These are phyloP conservation scores for Cutaneotrichosporon dermatis DNA, from an alignment of 1,284 basidiomycete genomes.

Conservation along the genomic window DNA sequence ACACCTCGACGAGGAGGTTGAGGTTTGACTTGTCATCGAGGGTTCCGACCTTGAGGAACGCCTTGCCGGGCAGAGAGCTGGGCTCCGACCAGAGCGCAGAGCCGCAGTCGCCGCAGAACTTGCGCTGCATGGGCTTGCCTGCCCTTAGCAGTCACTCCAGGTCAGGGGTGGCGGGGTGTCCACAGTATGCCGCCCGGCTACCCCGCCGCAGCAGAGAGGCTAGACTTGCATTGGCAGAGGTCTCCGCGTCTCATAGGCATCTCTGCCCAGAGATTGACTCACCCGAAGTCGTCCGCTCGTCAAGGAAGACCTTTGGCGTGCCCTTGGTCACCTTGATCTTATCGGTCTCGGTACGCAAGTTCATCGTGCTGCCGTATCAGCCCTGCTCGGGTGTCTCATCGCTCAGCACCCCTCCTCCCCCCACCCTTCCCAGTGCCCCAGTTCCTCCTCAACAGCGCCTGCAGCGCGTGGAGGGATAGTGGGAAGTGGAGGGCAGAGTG, in stretches of 20 bases:
- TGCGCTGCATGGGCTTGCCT: constrained; percentile 15
- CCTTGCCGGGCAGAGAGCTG: neutral
- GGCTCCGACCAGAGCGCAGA: constrained; percentile 15
- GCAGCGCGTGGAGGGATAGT: too few relatives aligned
- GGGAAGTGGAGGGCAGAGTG: too few relatives aligned
- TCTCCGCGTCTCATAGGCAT: too few relatives aligned
- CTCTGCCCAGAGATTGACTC: neutral
- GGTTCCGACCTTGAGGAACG: constrained; percentile 14
- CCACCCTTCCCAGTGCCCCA: too few relatives aligned
- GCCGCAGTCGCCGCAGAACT: constrained; percentile 19
- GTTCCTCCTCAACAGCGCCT: too few relatives aligned
- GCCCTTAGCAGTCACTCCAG: neutral
- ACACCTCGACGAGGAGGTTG: constrained; percentile 6
- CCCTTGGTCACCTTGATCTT: constrained; percentile 13
- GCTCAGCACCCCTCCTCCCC: too few relatives aligned
- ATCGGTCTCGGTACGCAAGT: constrained; percentile 4
- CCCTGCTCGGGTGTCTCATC: too few relatives aligned
- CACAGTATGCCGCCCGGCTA: too few relatives aligned
- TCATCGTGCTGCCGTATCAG: constrained; percentile 14
- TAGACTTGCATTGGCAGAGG: too few relatives aligned
- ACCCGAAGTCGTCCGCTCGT: constrained; percentile 6
- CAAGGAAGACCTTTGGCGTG: constrained; percentile 10
- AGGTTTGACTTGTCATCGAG: constrained; percentile 2
- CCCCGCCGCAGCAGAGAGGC: too few relatives aligned
- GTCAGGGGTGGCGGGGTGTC: too few relatives aligned